These are phyloP conservation scores for Schoenoplectus triqueter DNA, from an alignment of 202 grass and related monocot genomes.

Conservation along the genomic window DNA sequence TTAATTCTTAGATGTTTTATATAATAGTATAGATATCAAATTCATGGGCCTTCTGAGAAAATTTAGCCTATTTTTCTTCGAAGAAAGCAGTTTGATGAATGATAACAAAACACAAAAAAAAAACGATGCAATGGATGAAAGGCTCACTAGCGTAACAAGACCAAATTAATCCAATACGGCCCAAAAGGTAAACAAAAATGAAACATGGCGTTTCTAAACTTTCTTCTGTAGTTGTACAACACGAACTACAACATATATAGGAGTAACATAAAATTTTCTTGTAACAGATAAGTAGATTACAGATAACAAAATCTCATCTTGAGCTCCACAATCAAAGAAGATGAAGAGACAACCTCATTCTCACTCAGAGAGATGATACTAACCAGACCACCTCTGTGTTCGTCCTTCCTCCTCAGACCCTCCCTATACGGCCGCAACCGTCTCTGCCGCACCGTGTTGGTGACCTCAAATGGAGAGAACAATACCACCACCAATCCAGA, in stretches of 20 bases:
- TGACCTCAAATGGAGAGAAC: slow-evolving; percentile 47
- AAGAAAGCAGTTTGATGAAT: too few species aligned
- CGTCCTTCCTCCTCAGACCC: slow-evolving; percentile 35
- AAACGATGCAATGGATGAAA: too few species aligned
- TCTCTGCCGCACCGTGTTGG: background rate
- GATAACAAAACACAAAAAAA: too few species aligned
- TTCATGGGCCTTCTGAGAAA: too few species aligned
- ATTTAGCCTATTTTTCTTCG: too few species aligned
- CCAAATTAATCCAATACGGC: too few species aligned
- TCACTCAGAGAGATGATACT: slow-evolving; percentile 38
- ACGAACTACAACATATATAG: background rate
- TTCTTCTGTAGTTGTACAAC: background rate
- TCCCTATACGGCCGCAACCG: slow-evolving; percentile 2
- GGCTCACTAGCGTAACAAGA: too few species aligned
- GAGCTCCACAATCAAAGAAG: background rate
- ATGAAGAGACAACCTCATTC: slow-evolving; percentile 21
- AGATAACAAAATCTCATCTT: slow-evolving; percentile 22
- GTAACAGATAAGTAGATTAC: background rate
- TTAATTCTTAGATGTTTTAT: too few species aligned
- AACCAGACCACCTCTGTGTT: slow-evolving; percentile 42
- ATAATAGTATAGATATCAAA: too few species aligned
- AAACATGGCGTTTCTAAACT: too few species aligned
- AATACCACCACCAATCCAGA: slow-evolving; percentile 37
- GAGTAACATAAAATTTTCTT: background rate
- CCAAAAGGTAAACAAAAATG: too few species aligned